phyloP scores from a whole-genome alignment of 148 eudicot genomes.

The Silene conica region DNA sequence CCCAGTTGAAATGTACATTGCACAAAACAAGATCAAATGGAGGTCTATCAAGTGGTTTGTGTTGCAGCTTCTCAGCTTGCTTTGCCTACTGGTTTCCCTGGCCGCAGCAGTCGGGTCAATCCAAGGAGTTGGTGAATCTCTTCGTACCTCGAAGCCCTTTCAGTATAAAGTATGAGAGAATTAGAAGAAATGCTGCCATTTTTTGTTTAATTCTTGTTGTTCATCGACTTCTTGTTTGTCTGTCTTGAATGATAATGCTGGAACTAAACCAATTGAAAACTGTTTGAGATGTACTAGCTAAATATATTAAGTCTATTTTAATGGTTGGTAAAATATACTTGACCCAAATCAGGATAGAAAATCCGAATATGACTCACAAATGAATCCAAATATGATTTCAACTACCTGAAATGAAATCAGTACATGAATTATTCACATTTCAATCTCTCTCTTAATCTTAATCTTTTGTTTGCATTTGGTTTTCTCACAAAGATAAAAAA shows the following conservation, averaged over 20 bases:
- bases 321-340: too few relatives aligned
- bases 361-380: too few relatives aligned
- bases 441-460: too few relatives aligned
- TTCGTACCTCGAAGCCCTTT: slow-evolving; percentile 28
- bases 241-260: not conserved
- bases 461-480: too few relatives aligned
- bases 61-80: slow-evolving; percentile 28
- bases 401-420: too few relatives aligned
- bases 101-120: slow-evolving; percentile 37
- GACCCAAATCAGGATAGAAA: too few relatives aligned
- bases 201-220: not conserved
- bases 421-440: too few relatives aligned
- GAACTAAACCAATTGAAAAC: slow-evolving; percentile 4
- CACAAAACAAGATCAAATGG: slow-evolving; percentile 22
- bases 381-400: too few relatives aligned
- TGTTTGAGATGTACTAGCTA: too few relatives aligned
- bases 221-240: not conserved
- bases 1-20: slow-evolving; percentile 34
- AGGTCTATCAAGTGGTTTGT: slow-evolving; percentile 29
- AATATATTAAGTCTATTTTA: too few relatives aligned
- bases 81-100: slow-evolving; percentile 31
- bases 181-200: not conserved
- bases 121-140: slow-evolving; percentile 30
- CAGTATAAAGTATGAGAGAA: slow-evolving; percentile 26
- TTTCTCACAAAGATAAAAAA: too few relatives aligned